These are phyloP conservation scores for Peniophora sp. DNA, from an alignment of 1,284 basidiomycete genomes.

Conservation along the genomic window DNA sequence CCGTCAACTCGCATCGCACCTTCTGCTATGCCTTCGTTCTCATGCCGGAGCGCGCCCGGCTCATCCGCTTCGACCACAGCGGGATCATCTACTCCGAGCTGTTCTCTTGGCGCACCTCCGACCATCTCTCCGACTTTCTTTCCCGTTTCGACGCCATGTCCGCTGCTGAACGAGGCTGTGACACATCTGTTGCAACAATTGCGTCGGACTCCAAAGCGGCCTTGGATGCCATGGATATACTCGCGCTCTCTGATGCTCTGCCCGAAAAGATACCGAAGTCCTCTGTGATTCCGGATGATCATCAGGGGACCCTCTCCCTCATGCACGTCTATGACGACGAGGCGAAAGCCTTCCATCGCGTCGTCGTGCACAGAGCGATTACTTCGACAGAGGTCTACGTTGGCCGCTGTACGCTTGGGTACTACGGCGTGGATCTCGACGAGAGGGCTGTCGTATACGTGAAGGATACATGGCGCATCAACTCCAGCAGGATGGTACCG, in stretches of 20 bases:
- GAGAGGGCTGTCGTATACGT: background rate
- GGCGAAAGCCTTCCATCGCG: background rate
- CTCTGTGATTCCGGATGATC: background rate
- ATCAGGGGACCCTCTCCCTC: background rate
- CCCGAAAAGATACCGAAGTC: background rate
- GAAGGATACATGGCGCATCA: background rate
- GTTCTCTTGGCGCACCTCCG: background rate
- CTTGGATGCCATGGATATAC: background rate
- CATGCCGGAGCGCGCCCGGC: background rate
- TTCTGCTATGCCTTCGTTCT: background rate
- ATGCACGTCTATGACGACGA: background rate
- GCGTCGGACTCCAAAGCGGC: background rate
- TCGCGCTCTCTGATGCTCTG: background rate
- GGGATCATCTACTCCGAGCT: background rate
- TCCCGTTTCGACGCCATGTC: background rate
- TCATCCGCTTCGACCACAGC: background rate
- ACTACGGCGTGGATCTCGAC: background rate
- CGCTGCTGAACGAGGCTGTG: background rate
- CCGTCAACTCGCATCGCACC: background rate
- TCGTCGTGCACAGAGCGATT: background rate
- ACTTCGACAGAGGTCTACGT: too few species aligned
- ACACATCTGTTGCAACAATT: background rate
- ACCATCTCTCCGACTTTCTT: background rate
- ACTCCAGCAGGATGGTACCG: background rate
- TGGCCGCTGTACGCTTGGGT: background rate